Evolutionary conservation across 352 stramenopile species (phyloP).

Genomic region (Globisporangium cederbergense): DNA sequence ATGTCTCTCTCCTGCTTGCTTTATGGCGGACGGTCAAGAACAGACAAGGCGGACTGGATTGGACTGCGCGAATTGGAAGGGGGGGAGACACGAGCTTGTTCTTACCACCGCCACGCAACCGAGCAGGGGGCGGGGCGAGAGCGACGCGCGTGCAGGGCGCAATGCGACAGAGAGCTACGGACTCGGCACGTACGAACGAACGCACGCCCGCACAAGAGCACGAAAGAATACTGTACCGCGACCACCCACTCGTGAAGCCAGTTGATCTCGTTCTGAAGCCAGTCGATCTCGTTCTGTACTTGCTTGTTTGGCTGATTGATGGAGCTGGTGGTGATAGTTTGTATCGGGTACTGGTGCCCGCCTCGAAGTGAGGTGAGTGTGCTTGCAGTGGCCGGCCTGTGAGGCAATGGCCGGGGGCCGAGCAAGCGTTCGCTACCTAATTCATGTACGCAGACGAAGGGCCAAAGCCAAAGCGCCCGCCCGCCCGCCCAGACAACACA

Average conservation of each 20-base stretch:
- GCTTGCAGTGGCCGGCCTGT: neutral
- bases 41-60: neutral
- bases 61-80: too few species aligned
- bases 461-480: too few species aligned
- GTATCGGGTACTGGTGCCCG: neutral
- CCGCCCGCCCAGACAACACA: neutral
- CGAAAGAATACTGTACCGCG: neutral
- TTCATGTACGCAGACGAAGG: neutral
- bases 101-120: too few species aligned
- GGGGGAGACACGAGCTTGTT: too few species aligned
- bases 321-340: too few species aligned
- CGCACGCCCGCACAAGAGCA: neutral
- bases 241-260: neutral
- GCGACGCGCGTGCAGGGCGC: neutral
- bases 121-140: neutral
- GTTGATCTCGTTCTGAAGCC: too few species aligned
- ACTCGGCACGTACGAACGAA: neutral
- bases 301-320: neutral
- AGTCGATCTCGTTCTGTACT: too few species aligned
- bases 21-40: neutral
- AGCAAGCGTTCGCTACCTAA: too few species aligned
- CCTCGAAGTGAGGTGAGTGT: neutral
- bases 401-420: too few species aligned
- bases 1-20: slow-evolving; percentile 1
- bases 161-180: neutral